Percentiles rank a stretch among this genome's conserved stretches.
Conservation (phyloP, 1,284 basidiomycete species). For the Moesziomyces parantarcticus region DNA sequence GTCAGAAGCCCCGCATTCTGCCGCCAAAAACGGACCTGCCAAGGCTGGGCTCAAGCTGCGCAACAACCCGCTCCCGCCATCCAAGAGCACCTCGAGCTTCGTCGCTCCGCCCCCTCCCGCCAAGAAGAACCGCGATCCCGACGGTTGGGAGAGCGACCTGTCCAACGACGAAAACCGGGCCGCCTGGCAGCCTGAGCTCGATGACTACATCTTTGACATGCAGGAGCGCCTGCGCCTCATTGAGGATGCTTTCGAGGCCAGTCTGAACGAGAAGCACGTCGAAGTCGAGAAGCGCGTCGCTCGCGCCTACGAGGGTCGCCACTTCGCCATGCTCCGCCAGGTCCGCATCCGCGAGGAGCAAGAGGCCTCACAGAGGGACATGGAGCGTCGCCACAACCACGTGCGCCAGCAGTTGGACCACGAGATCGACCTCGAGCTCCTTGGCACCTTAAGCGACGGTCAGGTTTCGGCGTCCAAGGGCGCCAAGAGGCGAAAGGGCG, state of each 20-base stretch:
- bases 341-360: conserved; percentile 43
- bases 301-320: conserved; percentile 53
- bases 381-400: conserved; percentile 33
- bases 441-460: conserved; percentile 57
- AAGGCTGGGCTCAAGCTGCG: conserved; percentile 48
- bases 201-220: conserved; percentile 52
- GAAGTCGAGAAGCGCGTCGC: conserved; percentile 53
- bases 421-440: conserved; percentile 63
- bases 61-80: conserved; percentile 51
- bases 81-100: conserved; percentile 39
- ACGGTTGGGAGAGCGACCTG: conserved; percentile 64
- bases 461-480: conserved; percentile 11
- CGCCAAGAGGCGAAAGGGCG: conserved; percentile 18
- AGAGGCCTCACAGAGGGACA: conserved; percentile 41
- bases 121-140: conserved; percentile 45
- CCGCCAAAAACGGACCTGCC: conserved; percentile 15
- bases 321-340: conserved; percentile 50
- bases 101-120: conserved; percentile 47
- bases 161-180: conserved; percentile 60
- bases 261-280: conserved; percentile 38
- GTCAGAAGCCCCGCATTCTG: conserved; percentile 1
- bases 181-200: conserved; percentile 54
- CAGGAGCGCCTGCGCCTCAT: conserved; percentile 45
- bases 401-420: conserved; percentile 51
- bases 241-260: conserved; percentile 44